Base-by-base conservation (phyloP, 768 basidiomycete species). In the Fomitopsis serialis region DNA sequence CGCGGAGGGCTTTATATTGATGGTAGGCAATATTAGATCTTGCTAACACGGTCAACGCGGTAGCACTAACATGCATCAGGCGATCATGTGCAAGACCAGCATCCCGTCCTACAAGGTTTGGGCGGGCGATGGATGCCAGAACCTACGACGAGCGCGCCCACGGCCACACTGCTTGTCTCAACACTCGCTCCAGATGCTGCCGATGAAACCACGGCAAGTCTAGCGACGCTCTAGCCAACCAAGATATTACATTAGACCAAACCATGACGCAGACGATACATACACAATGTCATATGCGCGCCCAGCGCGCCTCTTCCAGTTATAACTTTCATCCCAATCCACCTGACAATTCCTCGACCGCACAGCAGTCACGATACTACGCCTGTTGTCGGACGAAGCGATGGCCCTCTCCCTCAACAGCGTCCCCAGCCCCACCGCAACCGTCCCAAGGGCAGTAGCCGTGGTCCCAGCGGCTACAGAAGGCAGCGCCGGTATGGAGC, bases 1-100 rank as follows among this genome's bases (percentile, higher is more conserved):
- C 44, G 69, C 13, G 81, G 81, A 13, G 79, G 81, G 3, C 42
- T 84, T 11, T 75, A 68, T 45, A 52, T 79, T 8, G 71, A 85
- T 50, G 76, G 73, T 4, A 61, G 70, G 48, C 61, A 58, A n/a
- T 67, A 74, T 6, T 56, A 65, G 11, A 11, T 32, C 11, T 11
- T 11, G 43, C 15, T 35, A 8, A 27, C 15, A 23, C 37, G 42
- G 35, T 19, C 17, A 22, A 17, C 22, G 45, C 12, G 42, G 9
- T 21, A 24, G 22, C 13, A n/a, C 4, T 25, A 9, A 21, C 7
- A 7, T 22, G 9, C 44, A 24, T 9, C 17, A 22, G 22, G 42
- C 7, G 42, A 6, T 7, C 17, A 5, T n/a, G 42, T 22, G 42
- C 42, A 22, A 17, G 22, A 15, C 42, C 42, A 8, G 44, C 24